These are phyloP conservation scores for Scenedesmus sp. DNA, from an alignment of 163 green algal species.

Conservation along the genomic window DNA sequence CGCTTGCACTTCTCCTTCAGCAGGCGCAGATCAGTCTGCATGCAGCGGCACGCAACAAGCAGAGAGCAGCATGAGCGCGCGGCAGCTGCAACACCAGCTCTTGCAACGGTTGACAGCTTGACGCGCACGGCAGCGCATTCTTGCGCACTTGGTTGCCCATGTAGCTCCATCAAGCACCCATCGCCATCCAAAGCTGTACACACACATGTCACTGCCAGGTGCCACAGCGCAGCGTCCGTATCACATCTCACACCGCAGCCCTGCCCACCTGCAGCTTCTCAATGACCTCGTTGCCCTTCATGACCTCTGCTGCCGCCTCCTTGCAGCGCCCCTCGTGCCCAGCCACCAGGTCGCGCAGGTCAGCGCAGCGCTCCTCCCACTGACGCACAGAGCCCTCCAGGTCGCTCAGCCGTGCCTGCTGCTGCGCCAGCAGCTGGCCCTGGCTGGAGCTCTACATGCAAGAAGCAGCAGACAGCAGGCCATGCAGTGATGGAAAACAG, in stretches of 20 bases:
- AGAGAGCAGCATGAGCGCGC: neutral
- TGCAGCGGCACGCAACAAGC: neutral
- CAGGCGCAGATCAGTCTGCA: constrained; percentile 71
- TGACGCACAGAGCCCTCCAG: constrained; percentile 64
- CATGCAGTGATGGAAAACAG: neutral
- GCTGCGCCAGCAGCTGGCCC: constrained; percentile 69
- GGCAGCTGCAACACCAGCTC: neutral
- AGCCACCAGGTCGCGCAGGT: constrained; percentile 74
- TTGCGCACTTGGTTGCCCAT: too few species aligned
- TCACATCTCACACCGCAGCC: neutral
- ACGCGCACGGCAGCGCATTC: neutral
- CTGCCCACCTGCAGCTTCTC: constrained; percentile 79
- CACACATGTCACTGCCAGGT: neutral
- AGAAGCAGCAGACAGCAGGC: neutral
- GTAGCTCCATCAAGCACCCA: neutral
- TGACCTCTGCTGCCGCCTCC: constrained; percentile 76
- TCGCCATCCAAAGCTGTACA: neutral
- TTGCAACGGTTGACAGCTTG: neutral
- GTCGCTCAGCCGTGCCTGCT: constrained; percentile 70
- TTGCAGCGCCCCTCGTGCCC: constrained; percentile 73
- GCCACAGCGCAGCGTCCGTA: neutral
- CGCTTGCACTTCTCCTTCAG: constrained; percentile 83
- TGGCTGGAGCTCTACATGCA: constrained; percentile 53
- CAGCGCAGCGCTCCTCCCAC: constrained; percentile 71
- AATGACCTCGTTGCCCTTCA: constrained; percentile 86